Evolutionary conservation across 805 yeast genomes (phyloP), one percentile per base, ranked within the genome.

Genomic region (Schwanniomyces pseudopolymorphus): DNA sequence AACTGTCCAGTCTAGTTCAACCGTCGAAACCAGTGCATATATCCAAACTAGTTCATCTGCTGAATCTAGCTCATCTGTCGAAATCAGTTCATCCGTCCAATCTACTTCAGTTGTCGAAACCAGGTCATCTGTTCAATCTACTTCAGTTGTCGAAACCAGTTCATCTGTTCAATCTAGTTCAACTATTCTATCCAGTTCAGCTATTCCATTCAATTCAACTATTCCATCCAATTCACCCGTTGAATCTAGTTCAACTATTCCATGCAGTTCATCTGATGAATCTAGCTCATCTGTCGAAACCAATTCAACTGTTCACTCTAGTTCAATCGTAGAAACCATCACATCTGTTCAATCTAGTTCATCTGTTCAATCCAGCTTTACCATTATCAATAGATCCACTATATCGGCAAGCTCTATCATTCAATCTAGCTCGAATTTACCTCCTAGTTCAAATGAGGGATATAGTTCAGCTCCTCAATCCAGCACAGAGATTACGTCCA

Each of bases 251-350:
- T 27, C 31, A 27, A 13, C 4, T 27, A 27, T 13, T 10, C 31
- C 31, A 27, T 27, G 13, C 10, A 27, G 31, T 27, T 27, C 31
- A 27, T 7, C 13, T 13, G 10, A 7, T 27, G 13, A 5, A 27
- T 27, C 31, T 10, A 10, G n/a, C 10, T 27, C 31, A 27, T 5
- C 31, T 27, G 16, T 7, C 5, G 16, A 9, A 27, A 3, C 14
- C 5, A 27, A 14, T 27, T 27, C 33, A 27, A 13, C 43, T 64
- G 50, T 31, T 51, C 48, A 25, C 78, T 64, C 4, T 64, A 16
- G 21, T 14, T n/a, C 37, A 14, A 20, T 20, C 7, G 20, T 13
- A 11, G 21, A 14, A 33, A 11, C 37, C 5, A 14, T 6, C 7
- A 11, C 37, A 6, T 3, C 19, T 8, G 37, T 20, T 5, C 10